Evolutionary conservation across 208 protist species (phyloP), one percentile per base, ranked within the genome.

Genomic region (Trichomonas vaginalis): DNA sequence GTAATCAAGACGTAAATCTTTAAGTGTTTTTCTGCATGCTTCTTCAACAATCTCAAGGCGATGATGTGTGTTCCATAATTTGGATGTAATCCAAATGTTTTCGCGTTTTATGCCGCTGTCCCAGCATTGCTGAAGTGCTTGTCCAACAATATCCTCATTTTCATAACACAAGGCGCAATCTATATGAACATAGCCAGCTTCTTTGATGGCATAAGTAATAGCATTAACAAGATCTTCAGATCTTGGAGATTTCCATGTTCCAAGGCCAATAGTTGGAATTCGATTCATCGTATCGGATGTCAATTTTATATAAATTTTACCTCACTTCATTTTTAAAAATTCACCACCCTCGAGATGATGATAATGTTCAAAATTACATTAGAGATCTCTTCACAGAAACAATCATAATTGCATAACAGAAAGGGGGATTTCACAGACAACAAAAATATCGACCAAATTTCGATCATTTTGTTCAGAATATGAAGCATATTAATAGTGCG

Each of bases 1-100:
- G 96, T 99, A 99, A 3, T 97, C 96, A 27, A 95, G 49, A 12
- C 70, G 42, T n/a, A 95, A 51, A 14, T 95, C 88, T 14, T 70
- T 51, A 17, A 95, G 47, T 95, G 88, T 95, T 42, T 70, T 56
- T 49, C 40, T 21, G 49, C 27, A 48, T 35, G 88, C 88, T 61
- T 6, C 37, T 40, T 95, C 49, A 27, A 95, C 88, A 45, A 40
- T 21, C 39, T 79, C 88, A 35, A 47, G 88, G 12, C 14, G 46
- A 70, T 95, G 88, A 35, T 40, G 12, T 12, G 47, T 70, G 39
- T 95, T 95, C 88, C 88, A 95, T 15, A 95, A 40, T 70, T 95
- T 95, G 42, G 88, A 95, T 35, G 88, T 95, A 8, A 95, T 46
- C 45, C 45, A 95, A 9, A 95, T 4, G 10, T 95, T 4, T 39